These are phyloP conservation scores for Leccinum barrowsii DNA, from an alignment of 768 basidiomycete species.

Conservation along the genomic window DNA sequence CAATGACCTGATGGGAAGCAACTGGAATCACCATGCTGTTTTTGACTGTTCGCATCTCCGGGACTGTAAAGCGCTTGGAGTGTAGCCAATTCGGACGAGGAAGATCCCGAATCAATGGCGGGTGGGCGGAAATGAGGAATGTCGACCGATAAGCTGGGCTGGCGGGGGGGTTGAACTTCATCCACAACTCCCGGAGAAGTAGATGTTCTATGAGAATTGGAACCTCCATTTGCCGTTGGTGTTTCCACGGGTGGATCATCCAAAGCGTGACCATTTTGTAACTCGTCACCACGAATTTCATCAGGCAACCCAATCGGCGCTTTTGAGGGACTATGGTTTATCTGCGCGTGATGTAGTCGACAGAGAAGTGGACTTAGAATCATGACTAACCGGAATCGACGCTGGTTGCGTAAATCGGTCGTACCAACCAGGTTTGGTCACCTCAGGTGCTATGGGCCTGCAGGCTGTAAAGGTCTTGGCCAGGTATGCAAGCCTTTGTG, in stretches of 20 bases:
- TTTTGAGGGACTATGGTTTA: conserved; percentile 13
- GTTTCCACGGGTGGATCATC: neutral
- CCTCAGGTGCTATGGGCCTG: conserved; percentile 40
- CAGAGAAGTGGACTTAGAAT: neutral
- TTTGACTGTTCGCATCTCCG: neutral
- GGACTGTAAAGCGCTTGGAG: neutral
- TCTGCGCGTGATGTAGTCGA: conserved; percentile 13
- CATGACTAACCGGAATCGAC: conserved; percentile 24
- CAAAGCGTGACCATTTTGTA: neutral
- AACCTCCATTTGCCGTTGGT: neutral
- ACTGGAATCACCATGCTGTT: neutral
- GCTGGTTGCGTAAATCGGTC: conserved; percentile 36
- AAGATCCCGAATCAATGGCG: neutral
- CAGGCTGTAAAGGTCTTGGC: conserved; percentile 49
- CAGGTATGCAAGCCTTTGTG: conserved; percentile 39
- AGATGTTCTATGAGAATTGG: neutral
- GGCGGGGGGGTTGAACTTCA: neutral
- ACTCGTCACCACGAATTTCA: conserved; percentile 2
- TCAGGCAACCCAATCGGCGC: conserved; percentile 13
- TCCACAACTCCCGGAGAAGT: neutral
- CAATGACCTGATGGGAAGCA: neutral
- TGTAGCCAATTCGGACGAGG: neutral
- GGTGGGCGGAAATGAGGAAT: neutral
- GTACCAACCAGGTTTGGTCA: conserved; percentile 59
- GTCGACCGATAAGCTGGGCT: neutral